Base-by-base conservation (phyloP, 2,329 filamentous ascomycete species). In the Rhynchosporium agropyri region DNA sequence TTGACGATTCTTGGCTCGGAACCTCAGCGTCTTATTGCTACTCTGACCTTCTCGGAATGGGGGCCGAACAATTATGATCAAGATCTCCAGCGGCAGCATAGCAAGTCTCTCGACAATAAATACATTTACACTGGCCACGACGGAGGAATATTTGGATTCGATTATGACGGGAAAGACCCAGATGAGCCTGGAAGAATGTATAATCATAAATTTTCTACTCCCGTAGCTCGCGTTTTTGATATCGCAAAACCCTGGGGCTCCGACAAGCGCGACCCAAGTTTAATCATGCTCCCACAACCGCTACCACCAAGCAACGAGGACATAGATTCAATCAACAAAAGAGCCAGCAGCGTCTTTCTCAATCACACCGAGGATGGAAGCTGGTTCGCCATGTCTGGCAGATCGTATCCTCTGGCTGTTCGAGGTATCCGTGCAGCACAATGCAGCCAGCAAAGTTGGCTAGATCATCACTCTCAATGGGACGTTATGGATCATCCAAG, bases 1-100 rank as follows among this genome's bases (percentile, higher is more conserved):
- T 89, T 99, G 64, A 87, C 84, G 61, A 96, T 99, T 50, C 89
- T 92, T 68, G 88, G 91, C 64, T 84, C 83, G 50, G 84, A 89
- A 69, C 88, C 86, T 3, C 88, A 89, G 1, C 85, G 89, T 63
- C 85, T 86, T 7, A 89, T 99, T 66, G 96, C 92, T 72, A 97
- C 91, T 0, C 85, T 99, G 69, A 93, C 87, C 68, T 99, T 96
- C 74, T 90, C 92, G 10, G 95, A 99, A 75, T 99, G 95, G 95
- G 88, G 87, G 0, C 91, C 93, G 13, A 99, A 99, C 76, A 96
- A 89, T 63, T 90, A 88, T 65, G 94, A 99, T 76, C 85, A 85
- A 67, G 95, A 99, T 74, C 85, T 99, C 6, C 88, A 92, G 71
- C 85, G 85, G 56, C 92, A 98, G 73, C 95, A 98, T 72, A 84